phyloP scores from a whole-genome alignment of 768 basidiomycete species.

The Paxillus involutus region DNA sequence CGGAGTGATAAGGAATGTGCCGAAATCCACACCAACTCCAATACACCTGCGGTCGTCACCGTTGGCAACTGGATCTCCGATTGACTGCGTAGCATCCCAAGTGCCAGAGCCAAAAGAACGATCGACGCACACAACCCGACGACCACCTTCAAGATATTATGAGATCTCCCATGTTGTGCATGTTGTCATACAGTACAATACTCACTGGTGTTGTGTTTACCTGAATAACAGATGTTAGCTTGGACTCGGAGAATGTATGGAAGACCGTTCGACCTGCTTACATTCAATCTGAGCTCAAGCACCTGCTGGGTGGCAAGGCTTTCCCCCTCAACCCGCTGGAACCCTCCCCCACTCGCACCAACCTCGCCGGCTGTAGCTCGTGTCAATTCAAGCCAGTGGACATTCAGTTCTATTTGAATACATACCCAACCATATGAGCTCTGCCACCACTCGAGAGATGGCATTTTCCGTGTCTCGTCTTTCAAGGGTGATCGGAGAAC shows the following conservation, averaged over 20 bases:
- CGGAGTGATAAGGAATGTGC: neutral
- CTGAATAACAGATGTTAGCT: neutral
- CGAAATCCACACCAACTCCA: neutral
- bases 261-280: neutral
- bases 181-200: neutral
- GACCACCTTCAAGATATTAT: neutral
- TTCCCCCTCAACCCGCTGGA: neutral
- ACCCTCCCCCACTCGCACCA: neutral
- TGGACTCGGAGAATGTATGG: neutral
- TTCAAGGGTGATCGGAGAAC: neutral
- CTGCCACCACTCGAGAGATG: constrained; percentile 1
- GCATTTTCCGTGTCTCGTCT: constrained; percentile 1
- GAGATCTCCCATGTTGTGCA: too few relatives aligned
- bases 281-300: neutral
- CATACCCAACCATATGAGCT: constrained; percentile 9
- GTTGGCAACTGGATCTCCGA: neutral
- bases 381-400: too few relatives aligned
- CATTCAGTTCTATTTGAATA: neutral
- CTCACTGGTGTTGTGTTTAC: neutral
- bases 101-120: neutral
- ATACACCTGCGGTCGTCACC: neutral
- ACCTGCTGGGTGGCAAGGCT: neutral
- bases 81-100: neutral
- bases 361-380: neutral
- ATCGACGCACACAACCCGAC: neutral